Percentiles rank a stretch among this genome's conserved stretches.
phyloP scores from a whole-genome alignment of 768 basidiomycete species.

The Leccinellum luteum region DNA sequence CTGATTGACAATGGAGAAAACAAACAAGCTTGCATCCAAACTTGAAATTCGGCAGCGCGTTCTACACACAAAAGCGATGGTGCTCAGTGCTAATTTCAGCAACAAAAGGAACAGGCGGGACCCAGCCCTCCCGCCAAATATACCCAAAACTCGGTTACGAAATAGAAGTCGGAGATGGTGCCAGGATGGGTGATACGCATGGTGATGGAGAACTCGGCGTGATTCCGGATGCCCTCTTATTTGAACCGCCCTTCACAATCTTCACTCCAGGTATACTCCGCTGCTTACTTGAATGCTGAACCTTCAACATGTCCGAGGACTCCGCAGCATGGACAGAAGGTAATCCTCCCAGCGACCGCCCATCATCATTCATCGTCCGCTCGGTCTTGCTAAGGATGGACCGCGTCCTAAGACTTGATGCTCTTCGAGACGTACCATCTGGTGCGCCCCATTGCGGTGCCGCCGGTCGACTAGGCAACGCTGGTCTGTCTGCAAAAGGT shows the following conservation, averaged over 20 bases:
- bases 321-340: conserved; percentile 7
- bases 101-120: conserved; percentile 2
- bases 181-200: not conserved
- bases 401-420: not conserved
- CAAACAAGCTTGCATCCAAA: not conserved
- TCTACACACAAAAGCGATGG: not conserved
- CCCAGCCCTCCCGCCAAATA: not conserved
- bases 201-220: conserved; percentile 2
- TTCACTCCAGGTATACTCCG: conserved; percentile 33
- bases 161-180: not conserved
- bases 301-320: conserved; percentile 14
- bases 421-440: not conserved
- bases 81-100: conserved; percentile 4
- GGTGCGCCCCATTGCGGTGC: not conserved
- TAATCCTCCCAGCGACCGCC: not conserved
- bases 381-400: not conserved
- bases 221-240: conserved; percentile 11
- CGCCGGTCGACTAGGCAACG: conserved; percentile 22
- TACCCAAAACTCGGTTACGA: conserved; percentile 9
- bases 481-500: conserved; percentile 18
- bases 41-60: not conserved
- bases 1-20: not conserved
- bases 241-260: conserved; percentile 26
- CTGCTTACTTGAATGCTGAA: conserved; percentile 18
- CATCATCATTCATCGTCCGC: conserved; percentile 2